Evolutionary conservation across 805 yeast species (phyloP).

Genomic region (Starmerella asiatica): DNA sequence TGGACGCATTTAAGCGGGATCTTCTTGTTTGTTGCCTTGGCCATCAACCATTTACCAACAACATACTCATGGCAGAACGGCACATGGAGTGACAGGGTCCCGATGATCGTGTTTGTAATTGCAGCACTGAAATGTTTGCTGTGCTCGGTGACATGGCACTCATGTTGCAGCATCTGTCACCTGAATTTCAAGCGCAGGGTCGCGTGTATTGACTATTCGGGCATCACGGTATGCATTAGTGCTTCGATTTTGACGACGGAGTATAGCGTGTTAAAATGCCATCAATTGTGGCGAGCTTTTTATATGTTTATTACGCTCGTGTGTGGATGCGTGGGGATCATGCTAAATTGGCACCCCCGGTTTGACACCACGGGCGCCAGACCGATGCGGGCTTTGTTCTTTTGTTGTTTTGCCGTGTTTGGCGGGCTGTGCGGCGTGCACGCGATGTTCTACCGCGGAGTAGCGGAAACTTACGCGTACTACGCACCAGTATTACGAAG

Average conservation of each 20-base stretch:
- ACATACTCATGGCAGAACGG: conserved; percentile 38
- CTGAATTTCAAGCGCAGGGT: conserved; percentile 50
- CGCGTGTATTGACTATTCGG: conserved; percentile 92
- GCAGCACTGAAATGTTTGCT: conserved; percentile 67
- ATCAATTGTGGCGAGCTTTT: conserved; percentile 35
- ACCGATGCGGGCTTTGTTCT: conserved; percentile 65
- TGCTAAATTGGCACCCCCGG: conserved; percentile 80
- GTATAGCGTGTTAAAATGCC: conserved; percentile 58
- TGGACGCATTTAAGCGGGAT: conserved; percentile 85
- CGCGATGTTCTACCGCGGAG: conserved; percentile 43
- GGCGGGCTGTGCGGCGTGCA: conserved; percentile 57
- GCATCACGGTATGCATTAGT: conserved; percentile 79
- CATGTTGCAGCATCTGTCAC: conserved; percentile 66
- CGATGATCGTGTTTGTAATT: conserved; percentile 48
- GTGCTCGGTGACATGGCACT: conserved; percentile 82
- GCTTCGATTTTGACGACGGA: conserved; percentile 81
- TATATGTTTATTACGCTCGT: conserved; percentile 49
- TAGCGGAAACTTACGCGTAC: conserved; percentile 37
- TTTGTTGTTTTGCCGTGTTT: conserved; percentile 58
- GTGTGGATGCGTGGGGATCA: conserved; percentile 60
- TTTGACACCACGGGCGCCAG: conserved; percentile 83
- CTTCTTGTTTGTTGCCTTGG: conserved; percentile 41
- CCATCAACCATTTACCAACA: conserved; percentile 48
- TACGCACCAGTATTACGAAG: conserved; percentile 61
- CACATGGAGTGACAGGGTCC: conserved; percentile 34